Conservation (phyloP, 1,284 basidiomycete species). For the Cystobasidium pallidum region DNA sequence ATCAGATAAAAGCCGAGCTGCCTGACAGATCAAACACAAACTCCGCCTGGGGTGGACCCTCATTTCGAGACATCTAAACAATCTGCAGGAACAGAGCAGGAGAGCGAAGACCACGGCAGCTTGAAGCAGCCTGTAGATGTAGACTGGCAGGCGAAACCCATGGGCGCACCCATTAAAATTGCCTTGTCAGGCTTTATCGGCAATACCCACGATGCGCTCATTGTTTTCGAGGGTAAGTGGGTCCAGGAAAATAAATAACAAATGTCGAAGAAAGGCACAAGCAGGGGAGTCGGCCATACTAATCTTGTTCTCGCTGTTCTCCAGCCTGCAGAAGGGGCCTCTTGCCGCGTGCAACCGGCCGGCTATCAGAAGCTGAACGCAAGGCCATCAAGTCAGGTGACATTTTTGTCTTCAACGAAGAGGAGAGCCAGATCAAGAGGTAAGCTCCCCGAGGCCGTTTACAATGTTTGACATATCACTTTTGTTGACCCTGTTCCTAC, state of each 20-base stretch:
- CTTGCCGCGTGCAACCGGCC: constrained; percentile 88
- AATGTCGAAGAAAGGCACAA: too few species aligned
- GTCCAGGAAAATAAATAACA: not conserved
- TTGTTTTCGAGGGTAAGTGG: constrained; percentile 80
- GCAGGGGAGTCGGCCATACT: not conserved
- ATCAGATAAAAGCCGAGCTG: not conserved
- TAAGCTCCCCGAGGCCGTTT: not conserved
- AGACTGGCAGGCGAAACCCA: not conserved
- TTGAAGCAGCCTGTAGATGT: constrained; percentile 6
- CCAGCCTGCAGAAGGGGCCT: constrained; percentile 79
- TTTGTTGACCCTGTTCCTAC: not conserved
- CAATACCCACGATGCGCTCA: constrained; percentile 89
- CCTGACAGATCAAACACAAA: not conserved
- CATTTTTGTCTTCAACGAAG: constrained; percentile 97
- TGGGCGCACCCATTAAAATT: constrained; percentile 38
- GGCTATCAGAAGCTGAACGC: constrained; percentile 84
- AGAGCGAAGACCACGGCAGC: not conserved
- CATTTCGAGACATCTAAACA: not conserved
- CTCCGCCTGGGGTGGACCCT: constrained; percentile 5
- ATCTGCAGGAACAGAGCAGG: not conserved
- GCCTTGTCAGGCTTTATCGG: constrained; percentile 70
- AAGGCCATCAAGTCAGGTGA: constrained; percentile 91
- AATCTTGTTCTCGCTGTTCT: not conserved
- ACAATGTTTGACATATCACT: not conserved
- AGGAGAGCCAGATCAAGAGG: constrained; percentile 94